phyloP scores from a whole-genome alignment of 1,139 yeast species.

The Debaryomyces sp. region DNA sequence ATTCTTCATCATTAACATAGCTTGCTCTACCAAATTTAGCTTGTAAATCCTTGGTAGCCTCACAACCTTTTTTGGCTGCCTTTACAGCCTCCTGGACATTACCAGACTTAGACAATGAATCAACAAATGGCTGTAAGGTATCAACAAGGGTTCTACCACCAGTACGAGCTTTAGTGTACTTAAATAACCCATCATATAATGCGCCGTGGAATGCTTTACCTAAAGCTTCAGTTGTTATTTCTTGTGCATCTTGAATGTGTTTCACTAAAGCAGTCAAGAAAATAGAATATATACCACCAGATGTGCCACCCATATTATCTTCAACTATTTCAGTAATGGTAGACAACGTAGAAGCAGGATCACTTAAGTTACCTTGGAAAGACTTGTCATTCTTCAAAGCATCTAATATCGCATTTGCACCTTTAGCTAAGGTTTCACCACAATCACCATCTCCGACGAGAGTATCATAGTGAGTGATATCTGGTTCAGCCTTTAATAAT shows the following conservation, averaged over 20 bases:
- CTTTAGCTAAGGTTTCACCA: slow-evolving; percentile 85
- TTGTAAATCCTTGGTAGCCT: slow-evolving; percentile 66
- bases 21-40: slow-evolving; percentile 96
- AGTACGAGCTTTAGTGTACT: slow-evolving; percentile 82
- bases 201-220: slow-evolving; percentile 36
- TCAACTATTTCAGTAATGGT: slow-evolving; percentile 74
- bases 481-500: slow-evolving; percentile 65
- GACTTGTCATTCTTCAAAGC: slow-evolving; percentile 47
- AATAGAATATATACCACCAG: slow-evolving; percentile 91
- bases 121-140: slow-evolving; percentile 84
- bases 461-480: slow-evolving; percentile 82
- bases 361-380: slow-evolving; percentile 29
- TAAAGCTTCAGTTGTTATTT: slow-evolving; percentile 34
- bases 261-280: slow-evolving; percentile 54
- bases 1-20: slow-evolving; percentile 70
- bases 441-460: slow-evolving; percentile 97
- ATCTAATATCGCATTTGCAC: slow-evolving; percentile 71
- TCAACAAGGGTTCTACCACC: slow-evolving; percentile 94
- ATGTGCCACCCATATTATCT: slow-evolving; percentile 94
- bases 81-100: slow-evolving; percentile 61
- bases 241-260: slow-evolving; percentile 33
- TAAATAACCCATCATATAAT: slow-evolving; percentile 49
- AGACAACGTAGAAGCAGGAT: slow-evolving; percentile 52
- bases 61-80: slow-evolving; percentile 78
- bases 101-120: slow-evolving; percentile 50